A percentile compares a stretch with the other conserved stretches of the same genome.
Conservation (phyloP, 345 rosid species). For the Eutrema heterophyllum region DNA sequence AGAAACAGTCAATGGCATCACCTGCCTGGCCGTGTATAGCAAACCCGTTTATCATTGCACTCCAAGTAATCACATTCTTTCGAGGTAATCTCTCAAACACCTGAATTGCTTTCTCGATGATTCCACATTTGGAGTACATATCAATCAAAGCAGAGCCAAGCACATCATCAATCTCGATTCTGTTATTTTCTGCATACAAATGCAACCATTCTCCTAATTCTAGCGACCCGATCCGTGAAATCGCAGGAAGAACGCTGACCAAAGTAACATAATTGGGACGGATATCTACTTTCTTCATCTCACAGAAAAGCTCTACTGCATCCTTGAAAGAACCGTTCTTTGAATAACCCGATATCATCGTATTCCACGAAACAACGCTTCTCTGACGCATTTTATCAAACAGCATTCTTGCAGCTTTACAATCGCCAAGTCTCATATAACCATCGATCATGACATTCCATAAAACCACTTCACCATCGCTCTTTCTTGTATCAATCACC, state of each 20-base stretch:
- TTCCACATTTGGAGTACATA: slow-evolving; percentile 75
- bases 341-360: slow-evolving; percentile 64
- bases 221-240: slow-evolving; percentile 48
- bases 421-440: slow-evolving; percentile 47
- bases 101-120: slow-evolving; percentile 52
- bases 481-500: slow-evolving; percentile 35
- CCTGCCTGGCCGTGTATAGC: slow-evolving; percentile 58
- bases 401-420: slow-evolving; percentile 37
- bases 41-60: slow-evolving; percentile 59
- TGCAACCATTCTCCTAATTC: slow-evolving; percentile 71
- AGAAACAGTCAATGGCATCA: slow-evolving; percentile 49
- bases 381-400: slow-evolving; percentile 53
- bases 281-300: slow-evolving; percentile 49
- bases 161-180: slow-evolving; percentile 46
- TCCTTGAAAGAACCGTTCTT: slow-evolving; percentile 54
- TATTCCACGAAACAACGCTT: slow-evolving; percentile 67
- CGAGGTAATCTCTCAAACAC: slow-evolving; percentile 48
- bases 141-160: slow-evolving; percentile 73
- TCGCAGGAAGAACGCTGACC: slow-evolving; percentile 64
- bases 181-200: slow-evolving; percentile 46
- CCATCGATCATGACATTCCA: slow-evolving; percentile 81
- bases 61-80: slow-evolving; percentile 56
- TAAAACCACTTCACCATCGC: slow-evolving; percentile 54
- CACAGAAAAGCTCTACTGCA: slow-evolving; percentile 47
- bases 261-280: slow-evolving; percentile 56